Base-by-base conservation (phyloP, 805 yeast species). In the Candida jianshihensis region DNA sequence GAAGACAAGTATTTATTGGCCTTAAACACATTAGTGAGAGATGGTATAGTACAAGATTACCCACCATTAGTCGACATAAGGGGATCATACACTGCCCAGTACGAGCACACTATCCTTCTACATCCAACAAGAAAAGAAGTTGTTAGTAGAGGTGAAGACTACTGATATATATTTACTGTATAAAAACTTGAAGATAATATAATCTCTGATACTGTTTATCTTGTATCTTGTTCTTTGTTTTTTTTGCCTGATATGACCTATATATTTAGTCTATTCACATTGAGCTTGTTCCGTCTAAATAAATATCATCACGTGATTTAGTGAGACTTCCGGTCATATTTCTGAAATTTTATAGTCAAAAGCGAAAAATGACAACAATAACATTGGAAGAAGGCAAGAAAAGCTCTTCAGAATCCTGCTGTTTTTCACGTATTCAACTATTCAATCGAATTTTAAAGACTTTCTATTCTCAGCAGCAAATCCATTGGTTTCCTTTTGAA, bases 61-160 rank as follows among this genome's bases (percentile, higher is more conserved):
- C 96, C 97, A 14, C 99, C 99, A 6, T 66, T 92, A 46, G 80
- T 75, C 37, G 99, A 92, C 57, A 62, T 70, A 15, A 72, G 68
- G 41, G 97, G 97, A 11, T 71, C 82, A 33, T 89, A 84, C 70
- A 92, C 97, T 26, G 98, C 98, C 0, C 99, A 92, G 62, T 90
- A 63, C 54, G 99, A 92, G 60, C 99, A 92, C 64, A 92, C 99
- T 2, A 73, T 90, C 32, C 68, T 92, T 47, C 66, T 92, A 51
- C 92, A 89, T 54, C 94, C 97, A 20, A 86, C 86, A 40, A 77
- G 75, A 61, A 92, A 90, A 66, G 99, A 92, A 62, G 90, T 92
- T 31, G 88, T 92, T 16, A 85, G 96, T 12, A 75, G 90, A 48
- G 98, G 99, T 34, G 96, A 87, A 31, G 99, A 92, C 61, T 92